These are phyloP conservation scores for Collybiopsis confluens DNA, from an alignment of 768 basidiomycete species.

Conservation along the genomic window DNA sequence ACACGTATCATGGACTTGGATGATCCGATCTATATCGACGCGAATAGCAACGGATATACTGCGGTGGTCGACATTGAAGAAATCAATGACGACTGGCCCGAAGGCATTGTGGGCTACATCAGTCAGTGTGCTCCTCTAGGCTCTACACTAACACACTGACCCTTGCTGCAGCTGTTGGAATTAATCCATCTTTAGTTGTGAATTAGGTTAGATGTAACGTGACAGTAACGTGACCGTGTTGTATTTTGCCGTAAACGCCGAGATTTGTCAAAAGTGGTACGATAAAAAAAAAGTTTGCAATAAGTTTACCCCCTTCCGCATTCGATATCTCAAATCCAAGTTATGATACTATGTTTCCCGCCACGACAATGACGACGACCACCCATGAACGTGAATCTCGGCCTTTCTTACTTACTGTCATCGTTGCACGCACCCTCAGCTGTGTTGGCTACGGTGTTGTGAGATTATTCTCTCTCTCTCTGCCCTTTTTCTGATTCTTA, in stretches of 20 bases:
- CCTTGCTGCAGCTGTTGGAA: conserved; percentile 21
- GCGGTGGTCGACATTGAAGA: conserved; percentile 26
- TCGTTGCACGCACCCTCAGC: conserved; percentile 19
- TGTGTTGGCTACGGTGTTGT: conserved; percentile 20
- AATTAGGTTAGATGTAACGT: conserved; percentile 5
- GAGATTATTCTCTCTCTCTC: conserved; percentile 13
- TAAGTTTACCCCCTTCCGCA: too few relatives aligned
- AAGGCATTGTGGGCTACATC: conserved; percentile 27
- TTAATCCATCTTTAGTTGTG: conserved; percentile 19
- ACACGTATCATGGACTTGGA: conserved; percentile 18
- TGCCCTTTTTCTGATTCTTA: neutral
- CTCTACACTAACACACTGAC: too few relatives aligned
- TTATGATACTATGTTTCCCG: too few relatives aligned
- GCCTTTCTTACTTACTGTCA: conserved; percentile 16
- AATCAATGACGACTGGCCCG: conserved; percentile 26
- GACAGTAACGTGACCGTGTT: neutral
- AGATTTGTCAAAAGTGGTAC: conserved; percentile 20
- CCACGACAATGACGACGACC: conserved; percentile 9
- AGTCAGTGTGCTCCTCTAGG: too few relatives aligned
- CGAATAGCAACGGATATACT: conserved; percentile 22
- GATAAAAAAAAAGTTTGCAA: conserved; percentile 28
- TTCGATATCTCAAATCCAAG: too few relatives aligned
- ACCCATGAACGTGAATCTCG: conserved; percentile 7
- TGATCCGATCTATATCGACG: conserved; percentile 17
- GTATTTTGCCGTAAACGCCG: neutral